A percentile compares a stretch with the other conserved stretches of the same genome.
These are phyloP conservation scores for Stagonosporopsis cucurbitacearum DNA, from an alignment of 2,329 filamentous ascomycete genomes.

Conservation along the genomic window DNA sequence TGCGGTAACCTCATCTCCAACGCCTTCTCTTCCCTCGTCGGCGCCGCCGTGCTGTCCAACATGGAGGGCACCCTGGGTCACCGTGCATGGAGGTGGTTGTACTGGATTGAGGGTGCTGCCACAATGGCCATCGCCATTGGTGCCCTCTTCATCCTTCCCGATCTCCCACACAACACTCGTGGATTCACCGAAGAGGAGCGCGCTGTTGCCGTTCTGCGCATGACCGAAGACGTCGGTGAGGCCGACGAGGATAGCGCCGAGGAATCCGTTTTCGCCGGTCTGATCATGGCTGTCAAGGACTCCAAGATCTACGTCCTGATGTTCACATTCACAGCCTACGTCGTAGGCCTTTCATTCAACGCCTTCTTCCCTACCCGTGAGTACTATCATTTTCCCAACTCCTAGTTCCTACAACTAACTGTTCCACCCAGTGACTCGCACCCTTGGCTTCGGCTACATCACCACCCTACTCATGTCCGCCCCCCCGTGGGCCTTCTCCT, in stretches of 20 bases:
- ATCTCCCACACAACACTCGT: slow-evolving; percentile 49
- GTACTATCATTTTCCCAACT: too few relatives aligned
- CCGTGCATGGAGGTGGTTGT: slow-evolving; percentile 50
- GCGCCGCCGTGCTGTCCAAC: slow-evolving; percentile 50
- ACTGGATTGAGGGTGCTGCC: slow-evolving; percentile 50
- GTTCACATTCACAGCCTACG: slow-evolving; percentile 66
- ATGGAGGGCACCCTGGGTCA: slow-evolving; percentile 46
- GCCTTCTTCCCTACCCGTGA: slow-evolving; percentile 43
- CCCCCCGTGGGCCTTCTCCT: slow-evolving; percentile 59
- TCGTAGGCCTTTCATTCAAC: slow-evolving; percentile 57
- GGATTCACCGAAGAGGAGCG: slow-evolving; percentile 58
- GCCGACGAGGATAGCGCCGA: slow-evolving; percentile 51
- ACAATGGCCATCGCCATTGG: slow-evolving; percentile 44
- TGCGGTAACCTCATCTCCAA: slow-evolving; percentile 53
- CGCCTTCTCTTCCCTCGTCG: slow-evolving; percentile 54
- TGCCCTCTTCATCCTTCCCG: slow-evolving; percentile 42
- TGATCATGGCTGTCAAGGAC: slow-evolving; percentile 66
- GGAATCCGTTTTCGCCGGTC: slow-evolving; percentile 60
- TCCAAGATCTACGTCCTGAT: slow-evolving; percentile 69
- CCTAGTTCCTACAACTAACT: too few relatives aligned
- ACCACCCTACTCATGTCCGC: slow-evolving; percentile 51
- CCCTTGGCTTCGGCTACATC: slow-evolving; percentile 49
- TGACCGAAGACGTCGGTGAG: slow-evolving; percentile 60
- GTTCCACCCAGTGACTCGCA: too few relatives aligned
- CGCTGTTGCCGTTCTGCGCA: slow-evolving; percentile 46